These are phyloP conservation scores for Epichloe aotearoae DNA, from an alignment of 2,329 filamentous ascomycete genomes.

Conservation along the genomic window DNA sequence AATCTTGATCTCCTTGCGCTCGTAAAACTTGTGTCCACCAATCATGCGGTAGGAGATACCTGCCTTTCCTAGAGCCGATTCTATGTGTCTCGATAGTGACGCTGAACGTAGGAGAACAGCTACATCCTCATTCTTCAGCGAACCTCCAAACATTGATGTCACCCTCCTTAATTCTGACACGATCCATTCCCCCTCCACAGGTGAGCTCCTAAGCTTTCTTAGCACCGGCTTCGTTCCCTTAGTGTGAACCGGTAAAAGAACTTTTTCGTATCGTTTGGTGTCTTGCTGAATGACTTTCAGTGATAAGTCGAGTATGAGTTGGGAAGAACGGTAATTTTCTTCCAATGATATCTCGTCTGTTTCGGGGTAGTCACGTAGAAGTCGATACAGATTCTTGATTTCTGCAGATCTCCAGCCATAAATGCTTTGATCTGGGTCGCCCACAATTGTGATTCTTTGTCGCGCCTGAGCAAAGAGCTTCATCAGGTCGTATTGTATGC, in stretches of 20 bases:
- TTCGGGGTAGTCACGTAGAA: conserved; percentile 63
- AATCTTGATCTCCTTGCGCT: conserved; percentile 77
- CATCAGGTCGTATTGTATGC: conserved; percentile 92
- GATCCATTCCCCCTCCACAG: conserved; percentile 76
- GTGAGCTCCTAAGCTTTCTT: conserved; percentile 55
- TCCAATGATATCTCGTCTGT: conserved; percentile 77
- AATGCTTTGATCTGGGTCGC: conserved; percentile 95
- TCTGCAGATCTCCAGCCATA: conserved; percentile 93
- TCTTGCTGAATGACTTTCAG: conserved; percentile 88
- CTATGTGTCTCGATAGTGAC: conserved; percentile 70
- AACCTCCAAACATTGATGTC: conserved; percentile 54
- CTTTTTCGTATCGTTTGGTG: conserved; percentile 63
- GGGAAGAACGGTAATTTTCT: conserved; percentile 89
- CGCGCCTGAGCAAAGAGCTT: conserved; percentile 62
- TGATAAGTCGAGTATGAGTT: conserved; percentile 66
- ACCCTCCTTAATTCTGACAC: conserved; percentile 67
- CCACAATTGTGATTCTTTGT: conserved; percentile 81
- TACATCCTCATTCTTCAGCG: conserved; percentile 65
- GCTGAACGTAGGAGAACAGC: conserved; percentile 81
- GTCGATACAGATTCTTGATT: conserved; percentile 69
- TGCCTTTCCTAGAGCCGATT: conserved; percentile 64
- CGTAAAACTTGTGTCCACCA: conserved; percentile 80
- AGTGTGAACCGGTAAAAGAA: conserved; percentile 65
- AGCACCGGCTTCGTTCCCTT: conserved; percentile 71
- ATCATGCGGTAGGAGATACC: conserved; percentile 89